phyloP scores from a whole-genome alignment of 1,284 basidiomycete species.

The Malassezia vespertilionis region DNA sequence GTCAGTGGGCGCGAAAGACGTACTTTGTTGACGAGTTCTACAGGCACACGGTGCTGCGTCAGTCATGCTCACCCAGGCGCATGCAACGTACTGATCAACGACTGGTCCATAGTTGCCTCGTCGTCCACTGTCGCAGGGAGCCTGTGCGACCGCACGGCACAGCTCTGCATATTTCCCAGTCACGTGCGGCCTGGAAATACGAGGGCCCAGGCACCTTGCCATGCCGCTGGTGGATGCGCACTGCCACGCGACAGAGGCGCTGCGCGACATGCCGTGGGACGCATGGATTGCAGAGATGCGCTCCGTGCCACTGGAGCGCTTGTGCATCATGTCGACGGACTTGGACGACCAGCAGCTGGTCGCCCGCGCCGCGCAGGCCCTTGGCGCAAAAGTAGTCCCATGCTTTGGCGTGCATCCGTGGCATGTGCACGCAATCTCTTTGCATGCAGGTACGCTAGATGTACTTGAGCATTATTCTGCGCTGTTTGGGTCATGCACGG shows the following conservation, averaged over 20 bases:
- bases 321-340: conserved; percentile 39
- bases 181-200: no score
- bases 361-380: conserved; percentile 17
- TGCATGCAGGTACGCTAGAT: conserved; percentile 16
- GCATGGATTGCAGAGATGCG: conserved; percentile 17
- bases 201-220: no score
- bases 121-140: no score
- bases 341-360: conserved; percentile 31
- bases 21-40: conserved; percentile 26
- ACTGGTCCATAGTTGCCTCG: conserved; percentile 25
- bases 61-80: neutral
- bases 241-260: conserved; percentile 40
- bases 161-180: no score
- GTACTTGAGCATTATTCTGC: conserved; percentile 24
- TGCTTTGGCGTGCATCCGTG: conserved; percentile 39
- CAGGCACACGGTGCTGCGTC: neutral
- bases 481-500: conserved; percentile 26
- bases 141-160: no score
- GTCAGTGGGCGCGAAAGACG: neutral
- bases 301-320: conserved; percentile 6
- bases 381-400: conserved; percentile 19
- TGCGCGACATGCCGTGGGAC: conserved; percentile 11
- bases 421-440: conserved; percentile 34
- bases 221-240: conserved; percentile 18
- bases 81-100: conserved; percentile 19